phyloP scores from a whole-genome alignment of 225 moss, liverwort and hornwort genomes.

The Marchantia polymorpha region DNA sequence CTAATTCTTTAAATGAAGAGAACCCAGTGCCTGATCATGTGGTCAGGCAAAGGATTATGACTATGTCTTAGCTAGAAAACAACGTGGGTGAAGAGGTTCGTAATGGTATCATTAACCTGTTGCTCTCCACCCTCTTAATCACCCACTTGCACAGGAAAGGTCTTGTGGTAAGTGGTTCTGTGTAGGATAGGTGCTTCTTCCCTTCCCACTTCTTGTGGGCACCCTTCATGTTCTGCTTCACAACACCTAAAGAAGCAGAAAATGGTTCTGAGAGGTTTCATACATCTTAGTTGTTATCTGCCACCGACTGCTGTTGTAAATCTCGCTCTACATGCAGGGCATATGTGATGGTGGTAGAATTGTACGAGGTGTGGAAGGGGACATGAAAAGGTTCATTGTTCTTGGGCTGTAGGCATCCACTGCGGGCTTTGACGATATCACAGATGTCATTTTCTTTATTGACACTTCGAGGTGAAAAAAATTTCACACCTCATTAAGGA shows the following conservation, averaged over 20 bases:
- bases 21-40: neutral
- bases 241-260: neutral
- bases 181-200: constrained; percentile 3
- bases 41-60: neutral
- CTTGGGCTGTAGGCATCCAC: too few species aligned
- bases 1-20: neutral
- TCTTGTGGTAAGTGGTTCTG: neutral
- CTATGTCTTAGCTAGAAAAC: neutral
- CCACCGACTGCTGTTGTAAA: too few species aligned
- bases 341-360: too few species aligned
- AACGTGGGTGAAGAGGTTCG: neutral
- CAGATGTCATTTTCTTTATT: too few species aligned
- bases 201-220: neutral
- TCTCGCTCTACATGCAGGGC: too few species aligned
- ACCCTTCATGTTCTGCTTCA: neutral
- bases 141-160: neutral
- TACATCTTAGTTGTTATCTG: too few species aligned
- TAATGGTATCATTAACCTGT: neutral
- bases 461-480: too few species aligned
- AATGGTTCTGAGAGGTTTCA: too few species aligned
- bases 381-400: too few species aligned
- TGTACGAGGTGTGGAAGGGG: too few species aligned
- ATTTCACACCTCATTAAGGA: too few species aligned
- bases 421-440: too few species aligned
- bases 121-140: neutral